Percentiles rank a stretch among this genome's conserved stretches.
Evolutionary conservation across 1,139 yeast species (phyloP).

Genomic region (Petasospora fabianii): DNA sequence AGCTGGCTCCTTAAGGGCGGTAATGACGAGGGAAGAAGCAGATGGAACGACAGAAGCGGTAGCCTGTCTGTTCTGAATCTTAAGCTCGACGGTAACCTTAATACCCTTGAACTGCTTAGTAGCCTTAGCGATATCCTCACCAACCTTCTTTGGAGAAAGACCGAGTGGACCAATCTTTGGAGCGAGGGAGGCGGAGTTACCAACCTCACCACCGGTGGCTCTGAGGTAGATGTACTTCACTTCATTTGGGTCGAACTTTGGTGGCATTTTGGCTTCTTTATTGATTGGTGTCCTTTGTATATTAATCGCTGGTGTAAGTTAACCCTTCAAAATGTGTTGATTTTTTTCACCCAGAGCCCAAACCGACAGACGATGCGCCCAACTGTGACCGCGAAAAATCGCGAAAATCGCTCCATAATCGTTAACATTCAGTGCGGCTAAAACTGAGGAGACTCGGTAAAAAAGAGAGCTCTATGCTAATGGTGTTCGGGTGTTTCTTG

Average conservation of each 20-base stretch:
- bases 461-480: neutral
- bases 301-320: neutral
- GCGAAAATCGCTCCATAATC: too few species aligned
- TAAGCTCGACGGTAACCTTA: slow-evolving; percentile 97
- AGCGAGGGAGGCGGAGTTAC: slow-evolving; percentile 99
- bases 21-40: slow-evolving; percentile 97
- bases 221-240: slow-evolving; percentile 98
- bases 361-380: too few species aligned
- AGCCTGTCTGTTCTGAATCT: slow-evolving; percentile 99
- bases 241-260: slow-evolving; percentile 98
- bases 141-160: slow-evolving; percentile 99
- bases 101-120: slow-evolving; percentile 99
- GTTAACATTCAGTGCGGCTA: too few species aligned
- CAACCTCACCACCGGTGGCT: slow-evolving; percentile 99
- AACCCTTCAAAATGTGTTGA: slow-evolving; percentile 4
- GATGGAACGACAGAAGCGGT: slow-evolving; percentile 98
- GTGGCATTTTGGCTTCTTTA: slow-evolving; percentile 59
- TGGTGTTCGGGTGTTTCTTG: slow-evolving; percentile 11
- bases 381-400: neutral
- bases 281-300: slow-evolving; percentile 1
- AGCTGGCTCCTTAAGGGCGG: slow-evolving; percentile 99
- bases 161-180: slow-evolving; percentile 99
- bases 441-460: too few species aligned
- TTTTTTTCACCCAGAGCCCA: slow-evolving; percentile 17
- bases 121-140: slow-evolving; percentile 99